Percentiles rank a stretch among this genome's conserved stretches.
Conservation (phyloP, 2,329 filamentous ascomycete species). For the Lizonia empirigonia region DNA sequence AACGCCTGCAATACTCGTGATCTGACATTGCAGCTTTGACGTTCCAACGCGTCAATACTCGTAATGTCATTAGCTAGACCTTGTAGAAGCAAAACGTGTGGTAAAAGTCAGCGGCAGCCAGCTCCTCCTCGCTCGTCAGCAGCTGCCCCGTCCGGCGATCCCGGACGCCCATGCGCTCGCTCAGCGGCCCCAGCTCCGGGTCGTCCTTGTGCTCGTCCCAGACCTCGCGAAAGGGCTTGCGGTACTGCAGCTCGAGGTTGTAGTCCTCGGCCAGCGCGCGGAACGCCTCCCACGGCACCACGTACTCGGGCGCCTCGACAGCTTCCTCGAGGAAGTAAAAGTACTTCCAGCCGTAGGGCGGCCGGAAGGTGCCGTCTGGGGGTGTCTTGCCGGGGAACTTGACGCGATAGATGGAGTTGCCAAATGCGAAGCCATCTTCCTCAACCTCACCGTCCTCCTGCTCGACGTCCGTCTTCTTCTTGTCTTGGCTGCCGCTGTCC, state of each 20-base stretch:
- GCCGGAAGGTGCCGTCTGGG: conserved; percentile 86
- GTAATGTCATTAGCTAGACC: conserved; percentile 58
- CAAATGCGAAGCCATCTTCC: conserved; percentile 71
- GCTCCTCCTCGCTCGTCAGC: conserved; percentile 80
- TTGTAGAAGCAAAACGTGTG: conserved; percentile 98
- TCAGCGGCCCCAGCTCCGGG: conserved; percentile 76
- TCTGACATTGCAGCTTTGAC: no score
- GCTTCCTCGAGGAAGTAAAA: conserved; percentile 95
- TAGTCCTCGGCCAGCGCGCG: conserved; percentile 94
- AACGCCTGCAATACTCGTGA: no score
- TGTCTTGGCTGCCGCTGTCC: conserved; percentile 25
- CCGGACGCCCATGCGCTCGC: conserved; percentile 93
- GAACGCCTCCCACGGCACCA: conserved; percentile 98
- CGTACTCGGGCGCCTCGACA: conserved; percentile 95
- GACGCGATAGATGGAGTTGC: conserved; percentile 90
- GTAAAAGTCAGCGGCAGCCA: conserved; percentile 85
- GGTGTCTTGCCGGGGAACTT: conserved; percentile 84
- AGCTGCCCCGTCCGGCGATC: conserved; percentile 70
- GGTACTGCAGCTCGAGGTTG: conserved; percentile 93
- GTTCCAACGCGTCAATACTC: no score
- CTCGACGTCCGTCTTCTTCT: conserved; percentile 51
- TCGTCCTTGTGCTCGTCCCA: conserved; percentile 93
- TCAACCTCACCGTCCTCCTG: conserved; percentile 55
- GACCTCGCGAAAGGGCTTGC: conserved; percentile 86
- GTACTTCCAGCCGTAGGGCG: conserved; percentile 97